Evolutionary conservation across 176 grass and related monocot species (phyloP).

Genomic region (Triticum timopheevii): DNA sequence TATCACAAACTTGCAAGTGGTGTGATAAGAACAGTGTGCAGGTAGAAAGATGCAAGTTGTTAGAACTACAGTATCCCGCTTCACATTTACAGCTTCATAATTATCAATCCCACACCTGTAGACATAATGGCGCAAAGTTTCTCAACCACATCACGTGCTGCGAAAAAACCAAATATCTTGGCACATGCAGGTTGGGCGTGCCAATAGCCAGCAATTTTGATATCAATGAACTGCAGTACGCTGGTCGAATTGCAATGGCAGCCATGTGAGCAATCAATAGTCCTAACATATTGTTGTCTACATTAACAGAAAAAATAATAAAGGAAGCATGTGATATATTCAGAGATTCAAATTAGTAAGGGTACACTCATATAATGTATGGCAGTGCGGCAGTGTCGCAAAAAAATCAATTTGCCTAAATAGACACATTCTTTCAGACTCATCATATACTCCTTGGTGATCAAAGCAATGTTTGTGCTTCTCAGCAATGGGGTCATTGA

Average conservation of each 20-base stretch:
- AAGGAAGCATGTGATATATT: neutral
- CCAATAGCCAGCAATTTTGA: too few relatives aligned
- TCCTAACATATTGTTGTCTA: neutral
- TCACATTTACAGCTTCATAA: neutral
- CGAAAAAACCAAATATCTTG: too few relatives aligned
- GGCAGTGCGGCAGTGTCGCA: too few relatives aligned
- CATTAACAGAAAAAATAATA: constrained; percentile 1
- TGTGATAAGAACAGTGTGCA: neutral
- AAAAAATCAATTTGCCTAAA: neutral
- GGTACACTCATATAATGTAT: too few relatives aligned
- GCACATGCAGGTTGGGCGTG: too few relatives aligned
- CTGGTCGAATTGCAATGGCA: neutral
- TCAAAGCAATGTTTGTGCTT: neutral
- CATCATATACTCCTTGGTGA: neutral
- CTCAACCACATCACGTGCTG: too few relatives aligned
- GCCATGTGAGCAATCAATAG: constrained; percentile 8
- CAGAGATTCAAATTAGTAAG: neutral
- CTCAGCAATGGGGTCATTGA: neutral
- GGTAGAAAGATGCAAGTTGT: neutral
- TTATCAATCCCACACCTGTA: too few relatives aligned
- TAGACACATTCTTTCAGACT: constrained; percentile 22
- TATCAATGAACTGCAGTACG: constrained; percentile 2
- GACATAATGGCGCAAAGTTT: too few relatives aligned
- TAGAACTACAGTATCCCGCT: neutral
- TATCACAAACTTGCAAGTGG: neutral